Evolutionary conservation across 148 eudicot species (phyloP).

Genomic region (Dysphania ambrosioides): DNA sequence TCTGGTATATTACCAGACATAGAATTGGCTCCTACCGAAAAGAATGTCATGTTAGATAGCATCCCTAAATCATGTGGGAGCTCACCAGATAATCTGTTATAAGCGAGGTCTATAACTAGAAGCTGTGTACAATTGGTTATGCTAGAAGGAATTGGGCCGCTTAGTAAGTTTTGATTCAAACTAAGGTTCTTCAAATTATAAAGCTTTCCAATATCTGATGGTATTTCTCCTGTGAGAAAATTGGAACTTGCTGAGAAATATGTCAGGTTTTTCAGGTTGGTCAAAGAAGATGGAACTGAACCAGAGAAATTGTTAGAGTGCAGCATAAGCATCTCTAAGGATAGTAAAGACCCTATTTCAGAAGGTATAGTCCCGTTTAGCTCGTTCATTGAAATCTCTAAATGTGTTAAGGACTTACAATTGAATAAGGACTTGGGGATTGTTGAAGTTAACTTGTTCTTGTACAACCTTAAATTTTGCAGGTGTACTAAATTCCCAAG

Average conservation of each 20-base stretch:
- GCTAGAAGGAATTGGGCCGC: constrained; percentile 63
- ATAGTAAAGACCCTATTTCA: constrained; percentile 45
- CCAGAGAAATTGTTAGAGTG: constrained; percentile 65
- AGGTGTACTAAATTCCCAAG: constrained; percentile 57
- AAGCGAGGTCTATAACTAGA: constrained; percentile 31
- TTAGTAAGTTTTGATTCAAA: constrained; percentile 40
- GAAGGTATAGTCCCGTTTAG: constrained; percentile 55
- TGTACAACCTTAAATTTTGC: constrained; percentile 40
- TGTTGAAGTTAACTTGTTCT: constrained; percentile 52
- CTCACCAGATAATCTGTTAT: constrained; percentile 49
- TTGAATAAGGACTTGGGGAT: constrained; percentile 51
- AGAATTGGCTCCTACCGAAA: constrained; percentile 46
- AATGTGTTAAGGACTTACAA: constrained; percentile 48
- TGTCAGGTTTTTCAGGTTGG: constrained; percentile 50
- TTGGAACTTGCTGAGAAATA: constrained; percentile 58
- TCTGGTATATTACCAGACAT: constrained; percentile 68
- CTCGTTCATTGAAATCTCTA: constrained; percentile 59
- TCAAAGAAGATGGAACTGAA: constrained; percentile 55
- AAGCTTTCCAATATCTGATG: constrained; percentile 61
- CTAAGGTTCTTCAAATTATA: constrained; percentile 54
- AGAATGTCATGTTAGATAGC: constrained; percentile 49
- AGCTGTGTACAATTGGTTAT: constrained; percentile 64
- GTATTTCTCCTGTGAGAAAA: constrained; percentile 65
- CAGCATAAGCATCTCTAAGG: constrained; percentile 55
- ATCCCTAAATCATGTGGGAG: constrained; percentile 60